Evolutionary conservation across 2,329 filamentous ascomycete species (phyloP).

Genomic region (Colletotrichum tabaci): DNA sequence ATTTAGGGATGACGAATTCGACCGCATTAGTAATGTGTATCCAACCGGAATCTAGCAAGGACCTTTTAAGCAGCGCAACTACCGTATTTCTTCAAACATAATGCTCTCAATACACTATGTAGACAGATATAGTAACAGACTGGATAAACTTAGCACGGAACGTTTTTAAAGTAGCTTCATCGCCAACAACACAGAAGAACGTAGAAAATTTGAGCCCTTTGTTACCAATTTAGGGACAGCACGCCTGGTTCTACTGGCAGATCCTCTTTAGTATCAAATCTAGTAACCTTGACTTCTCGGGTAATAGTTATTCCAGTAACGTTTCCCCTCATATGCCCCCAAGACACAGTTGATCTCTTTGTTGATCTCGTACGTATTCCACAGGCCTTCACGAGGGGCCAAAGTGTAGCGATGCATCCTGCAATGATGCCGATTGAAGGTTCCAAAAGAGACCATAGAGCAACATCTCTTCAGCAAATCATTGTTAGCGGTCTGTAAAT

Average conservation of each 20-base stretch:
- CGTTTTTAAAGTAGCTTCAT: too few species aligned
- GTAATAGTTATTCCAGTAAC: background rate
- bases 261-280: background rate
- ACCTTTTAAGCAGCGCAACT: too few species aligned
- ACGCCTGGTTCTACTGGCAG: background rate
- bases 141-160: too few species aligned
- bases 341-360: background rate
- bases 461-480: constrained; percentile 47
- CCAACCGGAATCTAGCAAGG: too few species aligned
- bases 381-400: constrained; percentile 49
- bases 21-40: too few species aligned
- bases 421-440: constrained; percentile 52
- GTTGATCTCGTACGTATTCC: constrained; percentile 34
- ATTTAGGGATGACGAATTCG: too few species aligned
- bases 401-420: constrained; percentile 48
- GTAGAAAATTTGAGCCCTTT: background rate
- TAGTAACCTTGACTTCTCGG: background rate
- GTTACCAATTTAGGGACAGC: background rate
- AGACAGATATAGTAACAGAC: too few species aligned
- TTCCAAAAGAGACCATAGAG: constrained; percentile 50
- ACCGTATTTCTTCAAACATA: too few species aligned
- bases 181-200: too few species aligned
- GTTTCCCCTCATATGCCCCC: background rate
- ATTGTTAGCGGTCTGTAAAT: background rate
- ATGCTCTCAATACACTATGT: too few species aligned